phyloP scores from a whole-genome alignment of 1,139 yeast genomes.

The Tardiomyces digboiensis region DNA sequence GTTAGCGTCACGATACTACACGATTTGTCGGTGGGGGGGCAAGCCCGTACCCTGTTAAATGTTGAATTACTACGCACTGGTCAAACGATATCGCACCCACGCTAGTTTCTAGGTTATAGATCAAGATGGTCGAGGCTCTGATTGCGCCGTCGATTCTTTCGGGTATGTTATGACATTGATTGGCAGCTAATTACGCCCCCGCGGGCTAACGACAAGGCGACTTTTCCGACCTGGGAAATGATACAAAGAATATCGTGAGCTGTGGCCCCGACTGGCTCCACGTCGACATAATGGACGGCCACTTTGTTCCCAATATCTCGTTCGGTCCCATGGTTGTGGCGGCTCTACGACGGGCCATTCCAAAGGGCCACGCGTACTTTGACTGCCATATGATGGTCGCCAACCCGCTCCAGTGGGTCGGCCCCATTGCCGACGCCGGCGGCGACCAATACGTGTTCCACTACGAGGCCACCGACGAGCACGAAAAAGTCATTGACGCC shows the following conservation, averaged over 20 bases:
- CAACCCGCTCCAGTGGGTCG: slow-evolving; percentile 93
- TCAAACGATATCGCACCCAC: too few relatives aligned
- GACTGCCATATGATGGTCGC: slow-evolving; percentile 99
- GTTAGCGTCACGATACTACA: too few relatives aligned
- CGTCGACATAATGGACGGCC: slow-evolving; percentile 98
- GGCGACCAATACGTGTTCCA: slow-evolving; percentile 97
- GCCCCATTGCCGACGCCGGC: slow-evolving; percentile 86
- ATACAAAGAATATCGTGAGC: slow-evolving; percentile 71
- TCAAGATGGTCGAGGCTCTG: slow-evolving; percentile 39
- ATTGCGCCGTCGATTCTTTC: slow-evolving; percentile 96
- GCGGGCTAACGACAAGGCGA: slow-evolving; percentile 39
- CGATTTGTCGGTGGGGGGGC: too few relatives aligned
- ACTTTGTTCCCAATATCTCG: slow-evolving; percentile 94
- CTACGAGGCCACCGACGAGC: slow-evolving; percentile 85
- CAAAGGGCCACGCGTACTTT: slow-evolving; percentile 66
- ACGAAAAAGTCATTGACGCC: slow-evolving; percentile 59
- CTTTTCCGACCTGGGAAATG: slow-evolving; percentile 80
- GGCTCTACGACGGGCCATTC: slow-evolving; percentile 69
- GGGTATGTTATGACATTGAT: slow-evolving; percentile 30
- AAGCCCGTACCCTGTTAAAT: too few relatives aligned
- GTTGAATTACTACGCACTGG: too few relatives aligned
- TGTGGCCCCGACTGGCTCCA: slow-evolving; percentile 93
- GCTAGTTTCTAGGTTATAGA: too few relatives aligned
- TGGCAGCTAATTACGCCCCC: neutral
- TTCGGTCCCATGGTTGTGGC: slow-evolving; percentile 87